phyloP scores from a whole-genome alignment of 1,139 yeast genomes.

The Kodamaea suecica region DNA sequence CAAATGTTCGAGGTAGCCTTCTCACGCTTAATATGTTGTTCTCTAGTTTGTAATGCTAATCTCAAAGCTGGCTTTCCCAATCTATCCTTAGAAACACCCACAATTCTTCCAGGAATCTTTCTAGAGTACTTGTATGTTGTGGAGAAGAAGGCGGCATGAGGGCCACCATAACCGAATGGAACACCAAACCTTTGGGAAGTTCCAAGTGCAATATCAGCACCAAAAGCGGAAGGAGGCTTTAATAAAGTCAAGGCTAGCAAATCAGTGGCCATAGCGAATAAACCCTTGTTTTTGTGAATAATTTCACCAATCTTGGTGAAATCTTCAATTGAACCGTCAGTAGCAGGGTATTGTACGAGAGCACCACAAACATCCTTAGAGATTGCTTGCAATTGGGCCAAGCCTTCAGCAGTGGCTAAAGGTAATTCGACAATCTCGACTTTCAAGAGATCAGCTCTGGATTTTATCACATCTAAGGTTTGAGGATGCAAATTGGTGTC shows the following conservation, averaged over 20 bases:
- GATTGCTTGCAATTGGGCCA: constrained; percentile 35
- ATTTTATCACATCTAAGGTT: constrained; percentile 70
- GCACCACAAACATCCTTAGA: constrained; percentile 66
- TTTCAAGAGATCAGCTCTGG: constrained; percentile 75
- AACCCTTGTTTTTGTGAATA: constrained; percentile 69
- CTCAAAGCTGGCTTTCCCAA: constrained; percentile 85
- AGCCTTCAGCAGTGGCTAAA: constrained; percentile 48
- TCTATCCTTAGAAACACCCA: constrained; percentile 90
- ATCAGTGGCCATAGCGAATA: constrained; percentile 85
- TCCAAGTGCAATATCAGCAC: constrained; percentile 93
- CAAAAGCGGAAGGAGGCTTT: constrained; percentile 79
- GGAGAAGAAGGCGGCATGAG: constrained; percentile 97
- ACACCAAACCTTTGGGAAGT: constrained; percentile 95
- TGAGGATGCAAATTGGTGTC: constrained; percentile 82
- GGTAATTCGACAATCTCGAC: constrained; percentile 64
- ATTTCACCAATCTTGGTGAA: constrained; percentile 57
- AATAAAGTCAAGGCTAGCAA: constrained; percentile 81
- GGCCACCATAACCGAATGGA: constrained; percentile 97
- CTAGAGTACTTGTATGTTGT: constrained; percentile 76
- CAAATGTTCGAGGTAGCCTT: constrained; percentile 97
- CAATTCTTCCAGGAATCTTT: constrained; percentile 94
- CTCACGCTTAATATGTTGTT: constrained; percentile 95
- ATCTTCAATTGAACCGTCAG: constrained; percentile 69
- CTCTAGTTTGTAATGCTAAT: constrained; percentile 94
- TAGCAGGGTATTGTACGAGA: constrained; percentile 85